Base-by-base conservation (phyloP, 306 rosid genomes). In the Cicer cuneatum region DNA sequence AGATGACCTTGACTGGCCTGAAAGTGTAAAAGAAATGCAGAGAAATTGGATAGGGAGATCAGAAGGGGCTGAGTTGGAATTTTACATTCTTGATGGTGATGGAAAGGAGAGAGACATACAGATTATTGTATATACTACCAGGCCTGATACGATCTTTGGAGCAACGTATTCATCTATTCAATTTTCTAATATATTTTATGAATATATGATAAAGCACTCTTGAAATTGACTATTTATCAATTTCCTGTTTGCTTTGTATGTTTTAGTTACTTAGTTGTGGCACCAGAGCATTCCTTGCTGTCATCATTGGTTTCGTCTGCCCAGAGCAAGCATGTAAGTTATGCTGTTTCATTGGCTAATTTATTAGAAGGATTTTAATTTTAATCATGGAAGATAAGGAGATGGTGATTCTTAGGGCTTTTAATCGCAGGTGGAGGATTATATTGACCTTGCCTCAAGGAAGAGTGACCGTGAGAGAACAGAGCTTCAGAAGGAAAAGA, bases 21-120 rank as follows among this genome's bases (percentile, higher is more conserved):
- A 91, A 78, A 91, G 97, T 86, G 87, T 94, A 62, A 94, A 94
- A 79, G 97, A 94, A 71, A 94, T 94, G 97, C 98, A 91, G 80
- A 94, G 95, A 82, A 94, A 91, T 85, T 94, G 98, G 98, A 91
- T 94, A 80, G 98, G 98, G 87, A 89, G 83, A 84, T 94, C 98
- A 6, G 97, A 91, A 85, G 98, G 98, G 79, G 98, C 97, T 41
- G 96, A 94, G 87, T 85, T 94, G 86, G 86, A 88, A 54, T 94
- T 94, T 84, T 71, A 78, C 71, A 79, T 88, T 79, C 93, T 94
- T 73, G 88, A 85, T 60, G 64, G 80, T 69, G 88, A 86, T 78
- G 98, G 93, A 75, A 75, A 71, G 65, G 89, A 91, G 78, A 83
- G 90, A 64, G 88, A 90, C 83, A 74, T 77, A 71, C 83, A 80